Conservation (phyloP, 2,329 filamentous ascomycete genomes). For the Trichoderma koningii region DNA sequence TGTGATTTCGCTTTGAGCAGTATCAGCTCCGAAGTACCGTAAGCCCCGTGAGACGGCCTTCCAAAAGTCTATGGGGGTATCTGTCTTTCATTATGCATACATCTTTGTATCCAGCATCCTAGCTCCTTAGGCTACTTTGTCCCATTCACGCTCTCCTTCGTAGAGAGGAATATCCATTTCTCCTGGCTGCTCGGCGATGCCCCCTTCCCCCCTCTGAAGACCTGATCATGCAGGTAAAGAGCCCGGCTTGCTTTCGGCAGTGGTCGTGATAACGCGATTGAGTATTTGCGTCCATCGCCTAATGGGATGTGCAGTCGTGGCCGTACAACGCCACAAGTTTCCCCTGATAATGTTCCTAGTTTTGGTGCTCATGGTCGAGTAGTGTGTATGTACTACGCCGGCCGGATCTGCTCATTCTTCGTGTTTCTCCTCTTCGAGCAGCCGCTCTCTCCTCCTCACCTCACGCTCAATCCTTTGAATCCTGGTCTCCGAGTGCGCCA, state of each 20-base stretch:
- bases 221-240: background rate
- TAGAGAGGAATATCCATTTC: no score
- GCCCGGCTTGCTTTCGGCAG: no score
- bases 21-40: no score
- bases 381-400: background rate
- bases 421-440: constrained; percentile 51
- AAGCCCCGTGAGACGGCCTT: no score
- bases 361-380: background rate
- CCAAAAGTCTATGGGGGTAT: background rate
- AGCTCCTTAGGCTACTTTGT: background rate
- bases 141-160: background rate
- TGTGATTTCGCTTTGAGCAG: background rate
- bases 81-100: background rate
- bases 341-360: background rate
- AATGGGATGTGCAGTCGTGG: background rate
- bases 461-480: constrained; percentile 66
- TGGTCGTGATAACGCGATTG: background rate
- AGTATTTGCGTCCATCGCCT: no score
- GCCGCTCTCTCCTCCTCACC: constrained; percentile 65
- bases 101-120: background rate
- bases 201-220: no score
- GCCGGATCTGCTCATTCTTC: background rate
- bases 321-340: no score
- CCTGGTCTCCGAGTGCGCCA: constrained; percentile 71
- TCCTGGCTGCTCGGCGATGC: background rate